Conservation (phyloP, 345 rosid genomes). For the Citrus hindsii region DNA sequence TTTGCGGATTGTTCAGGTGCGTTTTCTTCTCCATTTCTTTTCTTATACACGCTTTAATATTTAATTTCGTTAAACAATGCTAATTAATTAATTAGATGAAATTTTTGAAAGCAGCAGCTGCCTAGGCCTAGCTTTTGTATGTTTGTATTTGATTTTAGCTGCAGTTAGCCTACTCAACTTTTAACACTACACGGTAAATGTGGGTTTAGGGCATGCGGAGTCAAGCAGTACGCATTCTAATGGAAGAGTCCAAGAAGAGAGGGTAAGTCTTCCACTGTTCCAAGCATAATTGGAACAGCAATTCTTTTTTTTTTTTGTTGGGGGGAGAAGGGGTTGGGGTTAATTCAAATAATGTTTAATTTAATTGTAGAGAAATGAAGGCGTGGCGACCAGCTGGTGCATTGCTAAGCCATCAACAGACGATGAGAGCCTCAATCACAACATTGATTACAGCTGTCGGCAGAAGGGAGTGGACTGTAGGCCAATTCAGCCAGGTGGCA, state of each 20-base stretch:
- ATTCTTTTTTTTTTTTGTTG: too few relatives aligned
- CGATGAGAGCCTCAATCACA: conserved; percentile 3
- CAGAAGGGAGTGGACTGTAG: conserved; percentile 32
- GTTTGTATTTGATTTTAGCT: not conserved
- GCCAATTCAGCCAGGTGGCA: conserved; percentile 40
- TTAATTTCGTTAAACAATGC: too few relatives aligned
- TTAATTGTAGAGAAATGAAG: not conserved
- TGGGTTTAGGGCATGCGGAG: not conserved
- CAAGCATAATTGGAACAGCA: too few relatives aligned
- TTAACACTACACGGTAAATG: not conserved
- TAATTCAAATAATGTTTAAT: too few relatives aligned
- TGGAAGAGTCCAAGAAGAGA: not conserved
- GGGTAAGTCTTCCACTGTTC: not conserved
- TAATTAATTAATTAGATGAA: too few relatives aligned
- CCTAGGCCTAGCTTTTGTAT: too few relatives aligned
- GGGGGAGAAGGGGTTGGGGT: too few relatives aligned
- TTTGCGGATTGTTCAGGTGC: not conserved
- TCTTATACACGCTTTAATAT: too few relatives aligned
- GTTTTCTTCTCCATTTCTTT: not conserved
- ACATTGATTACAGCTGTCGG: conserved; percentile 30
- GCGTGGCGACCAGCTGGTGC: conserved; percentile 13
- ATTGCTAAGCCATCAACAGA: conserved; percentile 23
- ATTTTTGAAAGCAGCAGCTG: too few relatives aligned
- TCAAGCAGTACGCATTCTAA: not conserved
- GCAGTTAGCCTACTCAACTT: not conserved